phyloP scores from a whole-genome alignment of 2,329 filamentous ascomycete species.

The Apiospora sp. region DNA sequence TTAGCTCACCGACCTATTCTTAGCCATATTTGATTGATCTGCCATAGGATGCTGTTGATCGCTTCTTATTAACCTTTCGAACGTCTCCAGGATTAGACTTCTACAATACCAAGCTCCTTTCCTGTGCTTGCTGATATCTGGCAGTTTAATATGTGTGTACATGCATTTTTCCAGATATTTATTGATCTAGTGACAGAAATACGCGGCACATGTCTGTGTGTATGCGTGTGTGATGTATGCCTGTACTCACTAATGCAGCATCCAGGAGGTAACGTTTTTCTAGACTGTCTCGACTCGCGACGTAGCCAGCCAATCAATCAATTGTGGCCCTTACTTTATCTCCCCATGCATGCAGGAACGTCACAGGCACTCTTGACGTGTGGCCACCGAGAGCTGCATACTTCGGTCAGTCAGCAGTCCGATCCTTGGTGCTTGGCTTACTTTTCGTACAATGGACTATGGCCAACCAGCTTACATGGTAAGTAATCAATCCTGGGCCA shows the following conservation, averaged over 20 bases:
- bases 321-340: slow-evolving; percentile 6
- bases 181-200: not conserved
- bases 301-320: slow-evolving; percentile 10
- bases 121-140: not conserved
- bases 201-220: not conserved
- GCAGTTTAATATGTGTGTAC: not conserved
- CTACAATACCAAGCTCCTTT: not conserved
- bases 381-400: slow-evolving; percentile 4
- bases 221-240: not conserved
- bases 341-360: slow-evolving; percentile 11
- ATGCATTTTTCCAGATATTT: not conserved
- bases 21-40: not conserved
- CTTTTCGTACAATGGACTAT: too few relatives aligned
- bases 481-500: not conserved
- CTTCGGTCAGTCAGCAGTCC: not conserved
- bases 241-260: slow-evolving; percentile 19
- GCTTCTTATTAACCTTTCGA: not conserved
- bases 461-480: not conserved
- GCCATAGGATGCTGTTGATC: slow-evolving; percentile 20
- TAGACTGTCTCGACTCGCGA: slow-evolving; percentile 1
- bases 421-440: not conserved
- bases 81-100: not conserved
- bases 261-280: not conserved
- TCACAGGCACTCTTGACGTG: not conserved
- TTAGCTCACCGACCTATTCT: slow-evolving; percentile 16